Evolutionary conservation across 768 basidiomycete genomes (phyloP), one percentile per base, ranked within the genome.

Genomic region (Tephrocybe sp.): DNA sequence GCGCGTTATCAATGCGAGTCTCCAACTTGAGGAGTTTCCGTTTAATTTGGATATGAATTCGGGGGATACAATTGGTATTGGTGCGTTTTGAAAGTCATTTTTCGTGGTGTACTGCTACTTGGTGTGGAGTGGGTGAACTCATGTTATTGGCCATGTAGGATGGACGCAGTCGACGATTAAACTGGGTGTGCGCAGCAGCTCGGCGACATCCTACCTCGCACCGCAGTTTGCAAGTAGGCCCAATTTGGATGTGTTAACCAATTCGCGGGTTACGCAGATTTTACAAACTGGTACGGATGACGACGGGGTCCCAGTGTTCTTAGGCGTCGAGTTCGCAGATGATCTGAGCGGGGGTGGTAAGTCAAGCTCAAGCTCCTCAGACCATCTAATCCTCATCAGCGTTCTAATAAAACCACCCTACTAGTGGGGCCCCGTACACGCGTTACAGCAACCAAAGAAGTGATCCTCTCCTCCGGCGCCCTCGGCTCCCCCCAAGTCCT

Each of bases 401-500:
- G n/a, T n/a, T n/a, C n/a, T n/a, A n/a, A n/a, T n/a, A n/a, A n/a
- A n/a, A n/a, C n/a, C n/a, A n/a, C n/a, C n/a, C n/a, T n/a, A n/a
- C n/a, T 26, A 52, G 51, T 23, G 30, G 56, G 46, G 13, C 52
- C 49, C 12, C 53, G 46, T n/a, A 49, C 22, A 10, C 46, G 22
- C 8, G 26, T 69, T 14, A 61, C 51, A 3, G 70, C 69, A 11
- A 57, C 31, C 13, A 68, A 65, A 17, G 68, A 70, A 52, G 61
- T 70, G n/a, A 65, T 70, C 30, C 48, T 70, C 4, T 68, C 69
- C 10, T 62, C 60, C 11, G 69, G 69, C 1, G 60, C 64, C 19
- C 53, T 68, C 22, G 66, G 65, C 31, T 65, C 65, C 0, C 65
- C 67, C 6, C 63, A 61, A 17, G 59, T 68, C 22, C 60, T 68